Evolutionary conservation across 192 early-diverging fungal genomes (phyloP), one percentile per base, ranked within the genome.

Genomic region (Rhizoclosmatium globosum): DNA sequence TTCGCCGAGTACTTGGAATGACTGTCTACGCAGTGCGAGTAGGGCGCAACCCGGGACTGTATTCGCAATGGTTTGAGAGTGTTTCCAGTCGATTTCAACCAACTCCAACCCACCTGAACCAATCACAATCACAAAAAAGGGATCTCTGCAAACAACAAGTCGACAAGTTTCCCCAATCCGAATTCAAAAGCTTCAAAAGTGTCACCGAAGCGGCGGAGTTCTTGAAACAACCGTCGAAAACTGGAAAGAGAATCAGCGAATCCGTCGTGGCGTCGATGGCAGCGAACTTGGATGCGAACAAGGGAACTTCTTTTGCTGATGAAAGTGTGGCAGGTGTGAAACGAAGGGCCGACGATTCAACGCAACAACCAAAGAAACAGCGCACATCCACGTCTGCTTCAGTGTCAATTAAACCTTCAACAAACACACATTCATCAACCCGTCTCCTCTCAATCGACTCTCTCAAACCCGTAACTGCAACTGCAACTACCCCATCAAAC

Each of bases 121-220:
- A 47, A 44, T 9, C 6, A 6, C n/a, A 64, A 68, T 11, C 19
- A 21, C 31, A 57, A 23, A 19, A 3, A 4, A 23, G 69, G 50
- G 50, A 47, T 13, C 11, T 4, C 41, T 53, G 50, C 48, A 6
- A 47, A 48, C 3, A 3, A 4, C n/a, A 31, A 7, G 69, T 47
- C 48, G 4, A 47, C 15, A 47, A 71, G 48, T 71, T 71, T 41
- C n/a, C 69, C 4, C 11, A 38, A 4, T 31, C 69, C 4, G 53
- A 71, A 31, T 71, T 53, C 53, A 71, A 71, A 48, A 71, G 69
- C 69, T 71, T 71, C 48, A 6, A 44, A 47, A 71, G 47, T 3
- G 3, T 31, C 3, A 3, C 3, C 15, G 69, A 71, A 31, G 69
- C 69, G 4, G 69, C 4, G 3, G 47, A 3, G 3, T 71, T 53